Evolutionary conservation across 2,329 filamentous ascomycete genomes (phyloP).

Genomic region (Atkinsonella hypoxylon): DNA sequence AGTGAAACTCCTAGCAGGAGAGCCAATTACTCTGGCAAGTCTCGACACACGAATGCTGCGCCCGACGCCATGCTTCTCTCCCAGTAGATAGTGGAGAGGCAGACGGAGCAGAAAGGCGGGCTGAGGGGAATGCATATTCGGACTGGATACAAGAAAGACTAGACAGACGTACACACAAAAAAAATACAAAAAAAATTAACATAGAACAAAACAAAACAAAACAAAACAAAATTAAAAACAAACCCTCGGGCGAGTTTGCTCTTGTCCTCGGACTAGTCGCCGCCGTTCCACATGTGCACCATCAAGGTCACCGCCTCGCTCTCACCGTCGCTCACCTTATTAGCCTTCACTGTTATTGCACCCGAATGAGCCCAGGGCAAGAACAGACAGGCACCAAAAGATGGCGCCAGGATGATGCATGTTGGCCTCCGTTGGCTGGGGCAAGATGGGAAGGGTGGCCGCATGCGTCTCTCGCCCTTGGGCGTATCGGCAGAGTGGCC

Average conservation of each 20-base stretch:
- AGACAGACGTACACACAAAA: background rate
- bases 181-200: conserved; percentile 1
- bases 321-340: too few relatives aligned
- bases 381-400: background rate
- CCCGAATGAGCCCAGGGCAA: background rate
- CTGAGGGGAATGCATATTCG: background rate
- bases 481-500: conserved; percentile 5
- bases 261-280: background rate
- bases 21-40: conserved; percentile 20
- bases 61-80: conserved; percentile 12
- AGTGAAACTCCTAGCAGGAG: conserved; percentile 6
- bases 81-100: conserved; percentile 1
- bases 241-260: background rate
- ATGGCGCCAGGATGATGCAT: background rate
- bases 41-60: conserved; percentile 17
- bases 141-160: background rate
- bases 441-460: background rate
- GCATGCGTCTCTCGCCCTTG: conserved; percentile 3
- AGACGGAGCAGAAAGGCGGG: background rate
- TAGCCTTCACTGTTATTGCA: too few relatives aligned
- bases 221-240: too few relatives aligned
- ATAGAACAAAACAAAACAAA: too few relatives aligned
- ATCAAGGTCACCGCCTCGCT: background rate
- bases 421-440: background rate
- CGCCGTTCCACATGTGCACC: conserved; percentile 3